These are phyloP conservation scores for Spiraea crenata DNA, from an alignment of 331 rosid species.

Conservation along the genomic window DNA sequence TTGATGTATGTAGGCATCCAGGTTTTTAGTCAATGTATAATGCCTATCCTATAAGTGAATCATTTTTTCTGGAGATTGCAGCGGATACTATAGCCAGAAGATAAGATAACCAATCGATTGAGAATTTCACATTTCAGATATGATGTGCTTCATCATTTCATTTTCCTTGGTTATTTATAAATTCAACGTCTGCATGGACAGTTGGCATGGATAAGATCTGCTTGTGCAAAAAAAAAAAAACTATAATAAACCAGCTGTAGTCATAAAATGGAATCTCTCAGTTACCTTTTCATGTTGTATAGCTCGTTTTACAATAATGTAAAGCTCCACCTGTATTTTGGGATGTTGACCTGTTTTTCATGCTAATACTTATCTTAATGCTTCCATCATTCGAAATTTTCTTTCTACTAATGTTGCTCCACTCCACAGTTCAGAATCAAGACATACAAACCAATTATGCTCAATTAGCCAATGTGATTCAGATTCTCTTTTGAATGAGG, in stretches of 20 bases:
- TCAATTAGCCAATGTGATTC: constrained; percentile 93
- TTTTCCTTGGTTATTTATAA: not conserved
- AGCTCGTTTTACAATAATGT: not conserved
- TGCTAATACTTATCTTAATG: constrained; percentile 22
- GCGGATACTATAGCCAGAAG: not conserved
- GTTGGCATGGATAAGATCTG: not conserved
- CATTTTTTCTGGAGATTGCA: not conserved
- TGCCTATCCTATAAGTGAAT: not conserved
- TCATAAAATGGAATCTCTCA: not conserved
- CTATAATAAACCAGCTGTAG: not conserved
- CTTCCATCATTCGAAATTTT: constrained; percentile 25
- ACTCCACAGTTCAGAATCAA: constrained; percentile 78
- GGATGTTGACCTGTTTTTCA: not conserved
- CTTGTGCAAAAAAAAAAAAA: not conserved
- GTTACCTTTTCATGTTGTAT: not conserved
- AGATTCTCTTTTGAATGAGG: constrained; percentile 90
- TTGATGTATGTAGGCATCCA: not conserved
- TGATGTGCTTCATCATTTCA: not conserved
- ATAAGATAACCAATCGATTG: not conserved
- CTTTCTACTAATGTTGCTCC: constrained; percentile 33
- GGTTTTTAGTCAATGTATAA: not conserved
- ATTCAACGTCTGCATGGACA: not conserved
- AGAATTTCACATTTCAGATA: not conserved
- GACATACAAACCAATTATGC: constrained; percentile 85
- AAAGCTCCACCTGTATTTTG: not conserved